Conservation (phyloP, 306 rosid genomes). For the Crotalaria pallida region DNA sequence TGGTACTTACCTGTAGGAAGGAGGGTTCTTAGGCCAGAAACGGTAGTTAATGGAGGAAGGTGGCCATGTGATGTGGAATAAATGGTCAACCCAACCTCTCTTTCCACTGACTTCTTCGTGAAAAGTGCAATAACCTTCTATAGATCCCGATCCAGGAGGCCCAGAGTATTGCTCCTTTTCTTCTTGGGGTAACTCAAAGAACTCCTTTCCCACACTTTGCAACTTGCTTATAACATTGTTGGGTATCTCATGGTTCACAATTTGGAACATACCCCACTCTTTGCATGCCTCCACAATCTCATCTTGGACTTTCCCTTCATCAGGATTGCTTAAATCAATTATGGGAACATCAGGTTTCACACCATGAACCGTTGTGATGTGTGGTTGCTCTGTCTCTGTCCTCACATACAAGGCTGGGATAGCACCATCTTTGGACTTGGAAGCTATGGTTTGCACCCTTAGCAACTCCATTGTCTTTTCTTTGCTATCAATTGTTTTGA, state of each 20-base stretch:
- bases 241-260: slow-evolving; percentile 70
- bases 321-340: slow-evolving; percentile 36
- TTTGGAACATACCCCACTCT: slow-evolving; percentile 64
- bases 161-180: slow-evolving; percentile 45
- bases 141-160: slow-evolving; percentile 1
- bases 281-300: slow-evolving; percentile 29
- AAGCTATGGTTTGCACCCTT: slow-evolving; percentile 45
- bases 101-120: slow-evolving; percentile 47
- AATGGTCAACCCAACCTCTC: slow-evolving; percentile 60
- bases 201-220: slow-evolving; percentile 71
- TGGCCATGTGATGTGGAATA: slow-evolving; percentile 57
- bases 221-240: slow-evolving; percentile 33
- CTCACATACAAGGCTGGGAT: slow-evolving; percentile 40
- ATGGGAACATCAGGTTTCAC: no score
- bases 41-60: slow-evolving; percentile 35
- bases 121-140: slow-evolving; percentile 58
- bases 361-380: slow-evolving; percentile 46
- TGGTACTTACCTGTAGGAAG: slow-evolving; percentile 57
- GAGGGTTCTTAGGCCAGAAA: slow-evolving; percentile 67
- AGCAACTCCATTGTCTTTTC: slow-evolving; percentile 26
- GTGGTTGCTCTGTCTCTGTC: slow-evolving; percentile 42
- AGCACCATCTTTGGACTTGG: neutral
- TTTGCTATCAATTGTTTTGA: no score
- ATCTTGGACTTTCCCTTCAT: slow-evolving; percentile 14
- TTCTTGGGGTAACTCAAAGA: slow-evolving; percentile 32